A percentile compares a stretch with the other conserved stretches of the same genome.
Evolutionary conservation across 2,329 filamentous ascomycete genomes (phyloP).

Genomic region (Pseudodiploospora longispora): DNA sequence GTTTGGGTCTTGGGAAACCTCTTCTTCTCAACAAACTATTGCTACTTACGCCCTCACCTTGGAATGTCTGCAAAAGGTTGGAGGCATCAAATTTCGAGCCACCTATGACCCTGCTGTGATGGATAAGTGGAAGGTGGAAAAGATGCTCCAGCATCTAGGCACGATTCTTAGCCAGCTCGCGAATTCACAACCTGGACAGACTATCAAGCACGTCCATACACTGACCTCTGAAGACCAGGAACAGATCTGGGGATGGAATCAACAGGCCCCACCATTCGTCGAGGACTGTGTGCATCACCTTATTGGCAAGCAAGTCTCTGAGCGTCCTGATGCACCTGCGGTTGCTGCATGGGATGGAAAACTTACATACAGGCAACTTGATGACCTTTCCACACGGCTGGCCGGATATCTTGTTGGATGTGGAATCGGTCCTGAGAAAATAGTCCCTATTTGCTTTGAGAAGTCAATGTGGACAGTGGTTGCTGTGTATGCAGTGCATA

Average conservation of each 20-base stretch:
- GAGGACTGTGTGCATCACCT: slow-evolving; percentile 32
- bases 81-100: neutral
- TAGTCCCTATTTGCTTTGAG: slow-evolving; percentile 26
- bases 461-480: slow-evolving; percentile 23
- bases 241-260: slow-evolving; percentile 21
- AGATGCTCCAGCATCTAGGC: neutral
- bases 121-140: neutral
- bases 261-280: slow-evolving; percentile 4
- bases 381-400: slow-evolving; percentile 5
- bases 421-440: slow-evolving; percentile 1
- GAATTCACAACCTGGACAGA: neutral
- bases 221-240: neutral
- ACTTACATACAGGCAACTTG: slow-evolving; percentile 33
- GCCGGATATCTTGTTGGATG: slow-evolving; percentile 6
- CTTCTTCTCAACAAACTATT: neutral
- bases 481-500: slow-evolving; percentile 6
- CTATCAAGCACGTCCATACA: neutral
- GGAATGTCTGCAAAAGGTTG: neutral
- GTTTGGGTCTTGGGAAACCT: neutral
- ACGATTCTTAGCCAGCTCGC: neutral
- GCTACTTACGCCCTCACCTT: slow-evolving; percentile 1
- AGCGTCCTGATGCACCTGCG: slow-evolving; percentile 24
- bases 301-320: slow-evolving; percentile 26
- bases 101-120: slow-evolving; percentile 1
- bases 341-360: slow-evolving; percentile 38